Evolutionary conservation across 768 basidiomycete genomes (phyloP).

Genomic region (Galerina marginata): DNA sequence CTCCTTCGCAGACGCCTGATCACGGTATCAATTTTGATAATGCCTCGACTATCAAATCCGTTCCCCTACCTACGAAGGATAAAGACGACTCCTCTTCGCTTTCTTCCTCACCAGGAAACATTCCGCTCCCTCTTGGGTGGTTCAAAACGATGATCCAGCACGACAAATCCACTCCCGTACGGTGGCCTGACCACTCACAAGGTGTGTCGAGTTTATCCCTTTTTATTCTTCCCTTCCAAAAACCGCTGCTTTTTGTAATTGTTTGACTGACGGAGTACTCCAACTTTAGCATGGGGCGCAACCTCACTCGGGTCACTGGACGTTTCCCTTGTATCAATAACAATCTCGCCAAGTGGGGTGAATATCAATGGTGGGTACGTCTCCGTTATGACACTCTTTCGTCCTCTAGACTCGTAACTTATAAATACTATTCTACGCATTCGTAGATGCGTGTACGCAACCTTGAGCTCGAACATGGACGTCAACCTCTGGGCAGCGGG

Average conservation of each 20-base stretch:
- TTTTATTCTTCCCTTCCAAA: background rate
- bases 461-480: constrained; percentile 79
- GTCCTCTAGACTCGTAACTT: background rate
- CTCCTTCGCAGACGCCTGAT: constrained; percentile 65
- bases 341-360: constrained; percentile 73
- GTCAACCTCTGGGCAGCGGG: constrained; percentile 68
- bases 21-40: constrained; percentile 71
- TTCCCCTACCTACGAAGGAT: constrained; percentile 20
- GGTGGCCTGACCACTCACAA: constrained; percentile 58
- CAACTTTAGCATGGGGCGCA: constrained; percentile 64
- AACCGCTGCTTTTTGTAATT: background rate
- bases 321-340: constrained; percentile 56
- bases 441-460: constrained; percentile 67
- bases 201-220: constrained; percentile 29
- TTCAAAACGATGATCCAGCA: constrained; percentile 76
- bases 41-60: constrained; percentile 53
- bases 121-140: constrained; percentile 52
- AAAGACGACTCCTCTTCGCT: constrained; percentile 37
- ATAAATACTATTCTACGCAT: background rate
- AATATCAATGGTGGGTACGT: constrained; percentile 64
- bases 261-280: background rate
- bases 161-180: constrained; percentile 44
- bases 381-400: background rate
- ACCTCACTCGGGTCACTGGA: constrained; percentile 79
- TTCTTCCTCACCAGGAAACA: background rate